Evolutionary conservation across 1,284 basidiomycete species (phyloP), one percentile per base, ranked within the genome.

Genomic region (Cystobasidium slooffiae): DNA sequence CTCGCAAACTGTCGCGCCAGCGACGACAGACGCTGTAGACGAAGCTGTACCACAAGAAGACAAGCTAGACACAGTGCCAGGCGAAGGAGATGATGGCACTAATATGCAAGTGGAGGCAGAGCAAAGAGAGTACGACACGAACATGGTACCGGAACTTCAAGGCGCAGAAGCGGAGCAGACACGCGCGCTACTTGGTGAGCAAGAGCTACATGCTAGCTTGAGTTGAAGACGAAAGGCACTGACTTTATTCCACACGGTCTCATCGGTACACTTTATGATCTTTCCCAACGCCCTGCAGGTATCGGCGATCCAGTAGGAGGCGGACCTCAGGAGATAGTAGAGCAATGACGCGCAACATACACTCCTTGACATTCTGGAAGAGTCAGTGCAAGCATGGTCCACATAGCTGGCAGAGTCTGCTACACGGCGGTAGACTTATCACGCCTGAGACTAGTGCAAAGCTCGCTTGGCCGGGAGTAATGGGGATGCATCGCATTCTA

Each of bases 71-170:
- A 41, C 61, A 14, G n/a, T 24, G 24, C 43, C 61, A 49, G 61
- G 47, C 3, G 39, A 46, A 37, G 70, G 55, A 18, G 69, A 72
- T 55, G 55, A 39, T 24, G 70, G 52, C 3, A 31, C 14, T n/a
- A 52, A 66, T 22, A 61, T 65, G 70, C 52, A 65, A 55, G 63
- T 73, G 3, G 70, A 73, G 52, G 63, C 46, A n/a, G 70, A 73
- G n/a, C 70, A 73, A 31, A 14, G 70, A 1, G 70, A 73, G 51
- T 53, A 66, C 24, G 70, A 73, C 20, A 55, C 53, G 37, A 49
- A 44, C 12, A 66, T 73, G 43, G 70, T 61, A 14, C 63, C 70
- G 24, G 70, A 73, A 46, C 20, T 73, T 20, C 41, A 64, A 12
- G 70, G 70, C n/a, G 52, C 37, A 16, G 70, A 73, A 53, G 70